phyloP scores from a whole-genome alignment of 164 flowering plant genomes.

The Vitis riparia region DNA sequence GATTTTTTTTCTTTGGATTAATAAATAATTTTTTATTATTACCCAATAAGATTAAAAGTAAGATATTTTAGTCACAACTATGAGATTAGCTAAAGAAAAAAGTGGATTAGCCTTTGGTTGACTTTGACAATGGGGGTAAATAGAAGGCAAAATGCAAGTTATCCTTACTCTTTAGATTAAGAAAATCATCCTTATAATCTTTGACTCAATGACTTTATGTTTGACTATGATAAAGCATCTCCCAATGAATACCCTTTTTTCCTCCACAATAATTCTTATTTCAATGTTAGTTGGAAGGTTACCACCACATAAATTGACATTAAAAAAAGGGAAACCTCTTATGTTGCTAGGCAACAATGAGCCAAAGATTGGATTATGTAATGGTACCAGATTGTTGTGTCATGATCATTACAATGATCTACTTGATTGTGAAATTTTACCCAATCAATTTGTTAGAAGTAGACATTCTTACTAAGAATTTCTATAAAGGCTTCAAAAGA shows the following conservation, averaged over 20 bases:
- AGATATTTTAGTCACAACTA: too few species aligned
- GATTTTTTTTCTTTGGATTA: too few species aligned
- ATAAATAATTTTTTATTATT: too few species aligned
- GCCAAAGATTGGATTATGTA: conserved; percentile 3
- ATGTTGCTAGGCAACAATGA: conserved; percentile 7
- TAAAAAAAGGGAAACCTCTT: neutral
- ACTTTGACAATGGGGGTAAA: too few species aligned
- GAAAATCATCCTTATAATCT: neutral
- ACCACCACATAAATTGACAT: conserved; percentile 13
- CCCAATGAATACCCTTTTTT: conserved; percentile 24
- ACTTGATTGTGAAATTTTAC: conserved; percentile 1
- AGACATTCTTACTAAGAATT: conserved; percentile 9
- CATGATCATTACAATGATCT: neutral
- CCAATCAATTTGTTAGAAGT: neutral
- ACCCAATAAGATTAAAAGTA: too few species aligned
- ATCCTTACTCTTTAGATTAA: too few species aligned
- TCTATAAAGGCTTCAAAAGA: neutral
- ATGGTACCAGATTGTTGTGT: conserved; percentile 6
- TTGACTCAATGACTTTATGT: conserved; percentile 21
- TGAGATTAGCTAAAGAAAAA: too few species aligned
- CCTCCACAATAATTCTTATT: conserved; percentile 5
- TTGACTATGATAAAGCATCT: conserved; percentile 37
- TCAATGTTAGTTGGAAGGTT: neutral
- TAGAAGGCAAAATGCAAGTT: too few species aligned
- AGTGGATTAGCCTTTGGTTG: too few species aligned